Evolutionary conservation across 208 protist genomes (phyloP), one percentile per base, ranked within the genome.

Genomic region (Crithidia acanthocephali): DNA sequence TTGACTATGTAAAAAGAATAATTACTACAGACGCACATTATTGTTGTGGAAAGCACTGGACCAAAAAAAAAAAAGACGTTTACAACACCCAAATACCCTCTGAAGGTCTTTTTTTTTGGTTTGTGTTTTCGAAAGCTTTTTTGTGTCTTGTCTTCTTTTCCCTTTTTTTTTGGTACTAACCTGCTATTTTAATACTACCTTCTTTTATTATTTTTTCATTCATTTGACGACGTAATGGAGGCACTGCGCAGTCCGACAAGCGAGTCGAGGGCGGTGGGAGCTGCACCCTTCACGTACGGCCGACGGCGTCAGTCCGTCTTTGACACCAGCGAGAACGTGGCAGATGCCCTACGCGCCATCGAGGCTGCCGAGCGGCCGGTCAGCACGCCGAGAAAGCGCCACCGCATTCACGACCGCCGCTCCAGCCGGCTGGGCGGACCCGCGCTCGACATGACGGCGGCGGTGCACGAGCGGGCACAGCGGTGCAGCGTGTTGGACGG

Each of bases 221-320:
- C 16, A 16, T 63, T 18, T 56, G n/a, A 23, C 44, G 3, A 35
- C n/a, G 25, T 37, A 16, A 66, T 66, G 61, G 61, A 66, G 5
- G 18, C 61, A 9, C 7, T 23, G 10, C 61, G n/a, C 10, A 42
- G 47, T n/a, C 47, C 47, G 6, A 35, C 61, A 7, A 48, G n/a
- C 9, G 62, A 47, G 48, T 48, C 47, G 11, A 20, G 35, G 28
- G 23, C 20, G 37, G 20, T 23, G 35, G 48, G 48, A 25, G 16
- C 16, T 11, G 65, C 72, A 1, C 72, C 72, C 6, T 72, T 78
- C 25, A 62, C 72, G 2, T 72, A 72, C 18, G 32, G 42, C 48
- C 9, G 65, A 3, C 72, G 65, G 9, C 72, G 65, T 5, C 44
- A n/a, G 22, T 28, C 59, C 32, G 50, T 63, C 45, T 63, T 37